A percentile compares a stretch with the other conserved stretches of the same genome.
phyloP scores from a whole-genome alignment of 257 asterid species.

The Cynanchum wilfordii region DNA sequence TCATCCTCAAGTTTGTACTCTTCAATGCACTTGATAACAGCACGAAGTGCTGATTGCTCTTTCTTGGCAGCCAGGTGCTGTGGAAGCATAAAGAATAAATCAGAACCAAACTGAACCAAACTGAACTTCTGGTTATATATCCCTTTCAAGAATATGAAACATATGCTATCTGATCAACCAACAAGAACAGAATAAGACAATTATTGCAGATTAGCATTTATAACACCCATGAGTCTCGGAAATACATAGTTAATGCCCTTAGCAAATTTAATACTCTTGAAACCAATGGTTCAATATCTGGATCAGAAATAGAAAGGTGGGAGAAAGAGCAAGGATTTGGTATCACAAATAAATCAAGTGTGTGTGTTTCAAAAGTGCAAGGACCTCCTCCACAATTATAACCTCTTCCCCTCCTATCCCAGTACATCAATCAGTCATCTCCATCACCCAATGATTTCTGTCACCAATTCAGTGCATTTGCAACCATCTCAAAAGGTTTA shows the following conservation, averaged over 20 bases:
- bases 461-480: neutral
- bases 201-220: neutral
- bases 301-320: neutral
- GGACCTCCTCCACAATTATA: neutral
- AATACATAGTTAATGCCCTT: neutral
- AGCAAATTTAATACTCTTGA: neutral
- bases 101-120: neutral
- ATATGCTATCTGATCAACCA: neutral
- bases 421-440: neutral
- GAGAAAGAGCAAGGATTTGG: neutral
- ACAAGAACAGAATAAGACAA: neutral
- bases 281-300: neutral
- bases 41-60: constrained; percentile 94
- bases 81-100: constrained; percentile 1
- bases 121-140: neutral
- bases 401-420: neutral
- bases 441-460: neutral
- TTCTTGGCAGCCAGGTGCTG: constrained; percentile 96
- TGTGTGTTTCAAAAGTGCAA: neutral
- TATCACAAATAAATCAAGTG: neutral
- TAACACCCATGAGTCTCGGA: neutral
- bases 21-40: constrained; percentile 88
- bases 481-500: neutral
- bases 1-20: constrained; percentile 88
- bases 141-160: neutral